A percentile compares a stretch with the other conserved stretches of the same genome.
Evolutionary conservation across 495 filamentous ascomycete species (phyloP).

Genomic region (Copromyces sp.): DNA sequence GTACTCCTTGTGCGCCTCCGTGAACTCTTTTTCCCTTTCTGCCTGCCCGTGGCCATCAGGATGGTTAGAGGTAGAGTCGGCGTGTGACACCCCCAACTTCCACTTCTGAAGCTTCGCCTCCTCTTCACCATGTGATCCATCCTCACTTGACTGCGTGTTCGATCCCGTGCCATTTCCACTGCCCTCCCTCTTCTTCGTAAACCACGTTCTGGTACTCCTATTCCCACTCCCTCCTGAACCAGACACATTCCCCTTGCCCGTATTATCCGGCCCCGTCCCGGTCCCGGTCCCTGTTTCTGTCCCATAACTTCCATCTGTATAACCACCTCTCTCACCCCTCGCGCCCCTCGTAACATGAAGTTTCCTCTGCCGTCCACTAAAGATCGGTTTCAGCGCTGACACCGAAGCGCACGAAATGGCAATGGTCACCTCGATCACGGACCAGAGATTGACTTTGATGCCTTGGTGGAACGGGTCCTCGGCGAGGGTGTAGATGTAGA

Average conservation of each 20-base stretch:
- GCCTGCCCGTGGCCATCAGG: not conserved
- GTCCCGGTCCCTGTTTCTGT: not conserved
- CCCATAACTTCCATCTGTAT: not conserved
- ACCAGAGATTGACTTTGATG: slow-evolving; percentile 32
- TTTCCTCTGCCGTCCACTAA: slow-evolving; percentile 16
- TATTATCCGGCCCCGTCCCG: not conserved
- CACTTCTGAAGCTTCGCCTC: not conserved
- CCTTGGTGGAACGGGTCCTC: slow-evolving; percentile 23
- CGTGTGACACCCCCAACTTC: not conserved
- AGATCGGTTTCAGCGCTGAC: slow-evolving; percentile 34
- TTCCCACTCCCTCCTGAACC: not conserved
- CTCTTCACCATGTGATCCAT: not conserved
- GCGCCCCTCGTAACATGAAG: not conserved
- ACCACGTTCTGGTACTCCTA: not conserved
- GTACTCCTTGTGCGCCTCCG: not conserved
- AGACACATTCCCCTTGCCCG: not conserved
- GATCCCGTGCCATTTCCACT: not conserved
- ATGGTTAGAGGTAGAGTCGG: not conserved
- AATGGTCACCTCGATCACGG: slow-evolving; percentile 40
- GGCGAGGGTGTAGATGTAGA: slow-evolving; percentile 23
- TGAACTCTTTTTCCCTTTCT: not conserved
- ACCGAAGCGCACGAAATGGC: slow-evolving; percentile 42
- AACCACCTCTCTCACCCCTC: not conserved
- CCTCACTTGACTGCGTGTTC: not conserved
- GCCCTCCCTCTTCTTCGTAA: not conserved